Evolutionary conservation across 202 grass and related monocot species (phyloP).

Genomic region (Setaria viridis): DNA sequence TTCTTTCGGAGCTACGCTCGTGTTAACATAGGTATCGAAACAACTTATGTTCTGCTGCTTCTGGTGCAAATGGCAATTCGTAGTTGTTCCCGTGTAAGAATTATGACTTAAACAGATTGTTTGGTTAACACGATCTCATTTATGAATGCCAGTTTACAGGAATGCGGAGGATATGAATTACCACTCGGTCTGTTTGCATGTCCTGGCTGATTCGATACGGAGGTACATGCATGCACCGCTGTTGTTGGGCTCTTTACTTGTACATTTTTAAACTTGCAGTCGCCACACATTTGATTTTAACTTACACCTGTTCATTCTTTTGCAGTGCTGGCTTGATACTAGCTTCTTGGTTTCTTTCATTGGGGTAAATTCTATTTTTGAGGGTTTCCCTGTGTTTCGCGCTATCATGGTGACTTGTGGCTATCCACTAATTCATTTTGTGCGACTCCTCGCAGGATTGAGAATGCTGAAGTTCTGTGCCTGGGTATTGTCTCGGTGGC

Average conservation of each 20-base stretch:
- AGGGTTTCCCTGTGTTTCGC: neutral
- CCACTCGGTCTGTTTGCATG: constrained; percentile 91
- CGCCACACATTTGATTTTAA: neutral
- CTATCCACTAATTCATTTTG: neutral
- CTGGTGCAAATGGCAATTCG: neutral
- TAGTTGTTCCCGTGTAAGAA: neutral
- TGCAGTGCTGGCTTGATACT: constrained; percentile 97
- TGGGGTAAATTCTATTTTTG: constrained; percentile 67
- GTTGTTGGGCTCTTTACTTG: neutral
- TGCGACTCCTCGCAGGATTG: constrained; percentile 60
- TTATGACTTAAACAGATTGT: neutral
- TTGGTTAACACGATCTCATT: neutral
- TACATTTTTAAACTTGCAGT: neutral
- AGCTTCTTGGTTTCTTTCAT: constrained; percentile 94
- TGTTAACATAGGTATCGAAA: constrained; percentile 78
- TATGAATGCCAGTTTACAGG: constrained; percentile 73
- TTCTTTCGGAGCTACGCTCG: constrained; percentile 94
- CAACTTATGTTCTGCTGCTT: constrained; percentile 2
- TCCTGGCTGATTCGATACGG: constrained; percentile 90
- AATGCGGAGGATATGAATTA: constrained; percentile 96
- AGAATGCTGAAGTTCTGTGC: constrained; percentile 94
- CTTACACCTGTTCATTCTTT: constrained; percentile 39
- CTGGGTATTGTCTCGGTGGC: constrained; percentile 90
- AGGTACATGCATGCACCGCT: constrained; percentile 56
- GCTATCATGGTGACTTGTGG: constrained; percentile 1